Evolutionary conservation across 2,329 filamentous ascomycete species (phyloP), one percentile per base, ranked within the genome.

Genomic region (Ilyonectria sp.): DNA sequence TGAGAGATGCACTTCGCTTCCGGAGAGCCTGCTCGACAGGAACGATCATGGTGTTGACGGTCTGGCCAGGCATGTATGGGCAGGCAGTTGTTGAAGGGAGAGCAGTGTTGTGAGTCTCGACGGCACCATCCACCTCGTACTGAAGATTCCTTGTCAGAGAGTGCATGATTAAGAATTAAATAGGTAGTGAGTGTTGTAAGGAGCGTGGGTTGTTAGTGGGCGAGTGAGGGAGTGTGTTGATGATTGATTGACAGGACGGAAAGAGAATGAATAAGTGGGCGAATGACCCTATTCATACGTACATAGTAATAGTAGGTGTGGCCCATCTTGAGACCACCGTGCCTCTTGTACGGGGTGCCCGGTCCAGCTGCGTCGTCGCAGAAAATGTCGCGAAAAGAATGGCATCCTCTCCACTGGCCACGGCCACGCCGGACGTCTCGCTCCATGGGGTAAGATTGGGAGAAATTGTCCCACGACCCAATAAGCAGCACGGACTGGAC

Each of bases 381-480:
- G 74, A 94, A 90, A 77, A 97, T 96, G 79, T 96, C 90, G 69
- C 92, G 90, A 81, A 97, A 97, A 43, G 89, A 89, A 83, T 96
- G 93, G 79, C 94, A 97, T 49, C 94, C 95, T 76, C 91, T 91
- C 94, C 94, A 98, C 80, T 94, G 90, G 69, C 91, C 90, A 65
- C 86, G 86, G 72, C 93, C 92, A 74, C 92, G 90, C 78, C 92
- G 90, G 70, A 83, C 84, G 82, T 98, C 95, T 74, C 91, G 89
- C 79, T 95, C 90, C 91, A 98, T 94, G 52, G 85, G 85, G 84
- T 97, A 95, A 56, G 90, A 85, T 77, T 88, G 90, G 68, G 87
- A 86, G 82, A 98, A 98, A 84, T 97, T 97, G 84, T 98, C 95
- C 95, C 95, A 98, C 70, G 94, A 97, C 69, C 95, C 95, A 74